Base-by-base conservation (phyloP, 73 alveolate species). In the Paraurostyla sp. region DNA sequence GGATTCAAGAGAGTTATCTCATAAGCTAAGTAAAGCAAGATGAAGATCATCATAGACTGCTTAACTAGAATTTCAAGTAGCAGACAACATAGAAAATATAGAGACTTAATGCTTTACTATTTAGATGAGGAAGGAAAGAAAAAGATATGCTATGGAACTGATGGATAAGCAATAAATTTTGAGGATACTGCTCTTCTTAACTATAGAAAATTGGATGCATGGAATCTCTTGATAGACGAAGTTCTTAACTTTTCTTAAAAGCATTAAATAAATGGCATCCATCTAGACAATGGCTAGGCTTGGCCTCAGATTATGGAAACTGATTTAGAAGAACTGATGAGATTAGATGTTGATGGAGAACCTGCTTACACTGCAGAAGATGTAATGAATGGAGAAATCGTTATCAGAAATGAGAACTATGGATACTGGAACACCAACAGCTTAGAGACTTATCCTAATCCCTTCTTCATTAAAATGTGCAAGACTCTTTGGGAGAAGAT, bases 281-380 rank as follows among this genome's bases (percentile, higher is more conserved):
- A 97, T 83, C 85, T 98, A 63, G 99, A 98, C 81, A 98, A 98
- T 93, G 98, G 98, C 27, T 95, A 97, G 69, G 93, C 99, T 0
- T 98, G 99, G 99, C 99, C 99, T 22, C 96, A 97, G 78, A 91
- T 98, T 30, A 92, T 96, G 97, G 97, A 94, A 85, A 46, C 94
- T 35, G 99, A 98, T 88, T 80, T 82, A n/a, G 96, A 91, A n/a
- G 99, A 98, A 83, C 84, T 98, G 96, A 92, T 92, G 82, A 89
- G 99, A 91, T 87, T 94, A 52, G 99, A 98, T 63, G 85, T 85
- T 27, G 99, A 98, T 97, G 99, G 99, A 18, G 94, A 93, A 76
- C 95, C 98, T 41, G 97, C 99, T 0, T 98, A 97, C 89, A 59
- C 97, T 9, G 92, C 98, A 22, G 92, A 95, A 58, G 98, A 98